Base-by-base conservation (phyloP, 441 rosid species). In the Populus hybrid region DNA sequence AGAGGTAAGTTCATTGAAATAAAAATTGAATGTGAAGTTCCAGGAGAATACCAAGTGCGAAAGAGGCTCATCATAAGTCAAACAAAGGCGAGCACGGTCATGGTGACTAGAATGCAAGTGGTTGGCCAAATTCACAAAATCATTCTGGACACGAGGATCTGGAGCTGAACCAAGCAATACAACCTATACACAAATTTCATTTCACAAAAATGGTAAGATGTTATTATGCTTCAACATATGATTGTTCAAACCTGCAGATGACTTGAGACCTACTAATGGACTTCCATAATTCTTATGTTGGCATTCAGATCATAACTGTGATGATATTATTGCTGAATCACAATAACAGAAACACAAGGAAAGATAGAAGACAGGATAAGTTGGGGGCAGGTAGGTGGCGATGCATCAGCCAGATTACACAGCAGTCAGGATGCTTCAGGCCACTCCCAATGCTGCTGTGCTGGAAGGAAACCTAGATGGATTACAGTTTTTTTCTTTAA, bases 131-230 rank as follows among this genome's bases (percentile, higher is more conserved):
- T 86, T 84, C 71, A 90, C 97, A 36, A 96, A 96, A 84, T 96
- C 99, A 79, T 89, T 91, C 79, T 96, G 99, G 71, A 96, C 91
- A 67, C 96, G 90, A 80, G 94, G 99, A 88, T 94, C 99, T 4
- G 99, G 99, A 77, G 98, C 99, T 77, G 98, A 94, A 76, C 99
- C 99, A 77, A 96, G 88, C 90, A 96, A 80, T 19, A 94, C 92
- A 84, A 94, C 97, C 98, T 93, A 90, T 35, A 80, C 79, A 84
- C 36, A 74, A 71, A 79, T 72, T 79, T 24, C 67, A 75, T 67
- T 32, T 53, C 32, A 61, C 26, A 72, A 30, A 42, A 63, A 70
- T 50, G 23, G 26, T 21, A 63, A 71, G 8, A 59, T n/a, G 8
- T n/a, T 26, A 26, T 42, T 68, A 12, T 69, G 70, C 14, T 16